Evolutionary conservation across 371 early-diverging fungal species (phyloP).

Genomic region (Mucor sp.): DNA sequence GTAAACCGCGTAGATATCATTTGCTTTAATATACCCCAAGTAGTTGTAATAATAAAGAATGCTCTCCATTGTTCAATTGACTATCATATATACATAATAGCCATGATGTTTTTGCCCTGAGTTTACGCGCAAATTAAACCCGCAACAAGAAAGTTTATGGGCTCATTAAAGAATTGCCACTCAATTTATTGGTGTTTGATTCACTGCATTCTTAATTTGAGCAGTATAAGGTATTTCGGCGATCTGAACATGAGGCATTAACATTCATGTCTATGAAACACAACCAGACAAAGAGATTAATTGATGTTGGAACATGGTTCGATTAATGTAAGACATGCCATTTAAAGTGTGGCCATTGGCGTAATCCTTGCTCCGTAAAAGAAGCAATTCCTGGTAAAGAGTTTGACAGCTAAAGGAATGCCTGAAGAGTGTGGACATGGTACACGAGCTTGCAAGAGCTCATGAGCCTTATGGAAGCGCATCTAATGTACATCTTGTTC

Average conservation of each 20-base stretch:
- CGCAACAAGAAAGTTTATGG: neutral
- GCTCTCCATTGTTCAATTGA: too few relatives aligned
- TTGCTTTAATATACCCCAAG: neutral
- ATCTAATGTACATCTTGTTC: too few relatives aligned
- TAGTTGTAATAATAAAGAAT: neutral
- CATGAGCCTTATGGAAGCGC: neutral
- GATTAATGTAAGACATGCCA: constrained; percentile 1
- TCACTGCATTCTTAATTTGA: neutral
- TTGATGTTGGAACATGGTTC: neutral
- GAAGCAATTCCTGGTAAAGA: neutral
- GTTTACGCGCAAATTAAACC: neutral
- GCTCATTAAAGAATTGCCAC: neutral
- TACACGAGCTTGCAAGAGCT: neutral
- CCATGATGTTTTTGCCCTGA: neutral
- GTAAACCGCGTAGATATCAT: neutral
- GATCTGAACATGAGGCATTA: neutral
- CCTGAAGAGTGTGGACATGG: neutral
- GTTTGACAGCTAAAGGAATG: neutral
- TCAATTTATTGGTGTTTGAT: neutral
- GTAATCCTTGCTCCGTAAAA: neutral
- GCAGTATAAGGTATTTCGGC: too few relatives aligned
- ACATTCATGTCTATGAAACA: neutral
- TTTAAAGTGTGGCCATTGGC: neutral
- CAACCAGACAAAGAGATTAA: neutral
- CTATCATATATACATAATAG: too few relatives aligned